Base-by-base conservation (phyloP, 805 yeast species). In the Pichia thaimueangensis region DNA sequence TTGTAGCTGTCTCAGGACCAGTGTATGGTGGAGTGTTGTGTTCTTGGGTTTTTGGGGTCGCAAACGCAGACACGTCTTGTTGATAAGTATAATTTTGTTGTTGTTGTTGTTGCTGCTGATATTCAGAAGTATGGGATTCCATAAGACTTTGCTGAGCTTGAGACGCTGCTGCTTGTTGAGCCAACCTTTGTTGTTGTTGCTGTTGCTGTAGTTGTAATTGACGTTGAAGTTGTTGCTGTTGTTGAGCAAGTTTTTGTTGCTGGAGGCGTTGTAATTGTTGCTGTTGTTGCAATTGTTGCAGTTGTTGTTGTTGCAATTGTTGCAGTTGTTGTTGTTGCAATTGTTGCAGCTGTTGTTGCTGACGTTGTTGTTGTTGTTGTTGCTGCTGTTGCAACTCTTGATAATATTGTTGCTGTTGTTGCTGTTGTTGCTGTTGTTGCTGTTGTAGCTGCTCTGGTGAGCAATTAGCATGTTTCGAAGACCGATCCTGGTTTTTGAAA, bases 281-380 rank as follows among this genome's bases (percentile, higher is more conserved):
- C 17, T 44, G 40, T 23, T 28, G 42, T 9, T 39, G 43, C 8
- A 13, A 43, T 19, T 29, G 45, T 20, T 41, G 46, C 30, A 36
- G 45, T 23, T 25, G 37, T n/a, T 36, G 45, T 7, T 35, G 22
- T 22, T 43, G 46, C 10, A 35, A 37, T 27, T 38, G 37, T 30
- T 34, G 35, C 21, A 33, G 39, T 13, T 37, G 43, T 22, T 48
- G 49, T 11, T 43, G 37, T 11, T 32, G 45, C 34, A 33, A 29
- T 29, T 38, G 44, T 33, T 30, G 39, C 9, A 23, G 38, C 13
- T 35, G 35, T 24, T 28, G 30, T 10, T 39, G 38, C 17, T 41
- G 42, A 17, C 24, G 43, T 16, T 24, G 33, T 17, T 25, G 37
- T 6, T 32, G 37, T 17, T 47, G 43, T 20, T 46, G 45, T 15